phyloP scores from a whole-genome alignment of 768 basidiomycete species.

The Lanmaoa pseudosensibilis region DNA sequence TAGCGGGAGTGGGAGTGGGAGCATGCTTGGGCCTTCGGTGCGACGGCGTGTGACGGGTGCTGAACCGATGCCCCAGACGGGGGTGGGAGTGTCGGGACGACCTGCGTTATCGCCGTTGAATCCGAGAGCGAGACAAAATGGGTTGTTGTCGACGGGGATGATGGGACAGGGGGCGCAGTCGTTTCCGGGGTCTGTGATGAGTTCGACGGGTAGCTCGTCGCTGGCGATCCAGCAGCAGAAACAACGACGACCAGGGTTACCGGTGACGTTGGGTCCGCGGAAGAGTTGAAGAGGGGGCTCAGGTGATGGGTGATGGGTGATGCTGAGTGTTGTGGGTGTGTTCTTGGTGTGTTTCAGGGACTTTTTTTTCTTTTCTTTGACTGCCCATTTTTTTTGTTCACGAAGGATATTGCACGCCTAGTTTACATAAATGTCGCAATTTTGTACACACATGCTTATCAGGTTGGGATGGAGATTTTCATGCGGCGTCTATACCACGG shows the following conservation, averaged over 20 bases:
- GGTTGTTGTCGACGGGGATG: conserved; percentile 38
- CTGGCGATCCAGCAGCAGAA: conserved; percentile 38
- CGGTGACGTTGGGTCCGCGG: conserved; percentile 41
- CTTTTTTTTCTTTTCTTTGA: background rate
- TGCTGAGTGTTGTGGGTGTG: too few relatives aligned
- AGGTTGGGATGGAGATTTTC: too few relatives aligned
- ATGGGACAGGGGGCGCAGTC: conserved; percentile 38
- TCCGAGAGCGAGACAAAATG: conserved; percentile 59
- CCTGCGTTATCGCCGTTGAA: conserved; percentile 72
- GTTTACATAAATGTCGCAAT: background rate
- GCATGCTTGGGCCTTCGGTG: conserved; percentile 42
- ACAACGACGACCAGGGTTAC: conserved; percentile 39
- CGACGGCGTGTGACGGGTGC: conserved; percentile 67
- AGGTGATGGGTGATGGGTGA: too few relatives aligned
- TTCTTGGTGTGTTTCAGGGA: background rate
- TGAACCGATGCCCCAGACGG: conserved; percentile 30
- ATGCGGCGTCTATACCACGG: too few relatives aligned
- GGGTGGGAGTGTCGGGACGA: conserved; percentile 15
- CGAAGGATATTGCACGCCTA: background rate
- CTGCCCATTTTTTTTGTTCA: background rate
- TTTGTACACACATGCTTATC: background rate
- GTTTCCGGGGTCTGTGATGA: conserved; percentile 20
- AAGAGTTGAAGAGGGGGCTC: conserved; percentile 13
- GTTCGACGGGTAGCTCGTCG: conserved; percentile 6
- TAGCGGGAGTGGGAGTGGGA: background rate